Percentiles rank a stretch among this genome's conserved stretches.
phyloP scores from a whole-genome alignment of 2,329 filamentous ascomycete genomes.

The Penicillium olsonii region DNA sequence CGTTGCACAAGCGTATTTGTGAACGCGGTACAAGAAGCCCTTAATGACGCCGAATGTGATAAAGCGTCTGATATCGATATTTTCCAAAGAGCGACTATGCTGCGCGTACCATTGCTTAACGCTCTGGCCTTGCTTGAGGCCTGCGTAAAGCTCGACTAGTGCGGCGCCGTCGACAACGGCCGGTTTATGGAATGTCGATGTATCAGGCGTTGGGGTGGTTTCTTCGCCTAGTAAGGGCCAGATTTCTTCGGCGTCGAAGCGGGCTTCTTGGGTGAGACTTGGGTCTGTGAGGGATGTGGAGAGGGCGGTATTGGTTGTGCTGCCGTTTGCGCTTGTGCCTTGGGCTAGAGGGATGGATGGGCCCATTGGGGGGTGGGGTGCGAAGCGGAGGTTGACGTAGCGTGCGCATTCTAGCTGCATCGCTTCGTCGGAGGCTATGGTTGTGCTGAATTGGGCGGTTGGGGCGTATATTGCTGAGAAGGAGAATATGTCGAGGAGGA shows the following conservation, averaged over 20 bases:
- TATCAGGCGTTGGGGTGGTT: constrained; percentile 13
- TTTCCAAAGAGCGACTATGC: constrained; percentile 69
- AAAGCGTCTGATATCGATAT: constrained; percentile 84
- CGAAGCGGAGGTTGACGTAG: constrained; percentile 68
- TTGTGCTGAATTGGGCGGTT: constrained; percentile 71
- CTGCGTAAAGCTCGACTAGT: constrained; percentile 80
- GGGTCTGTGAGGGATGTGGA: constrained; percentile 23
- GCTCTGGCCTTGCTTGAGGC: constrained; percentile 79
- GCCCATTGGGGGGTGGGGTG: constrained; percentile 33
- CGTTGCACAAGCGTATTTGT: constrained; percentile 76
- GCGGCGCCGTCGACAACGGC: constrained; percentile 44
- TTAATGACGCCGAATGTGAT: constrained; percentile 97
- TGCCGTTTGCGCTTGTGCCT: constrained; percentile 17
- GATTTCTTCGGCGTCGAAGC: constrained; percentile 39
- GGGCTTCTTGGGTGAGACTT: constrained; percentile 20
- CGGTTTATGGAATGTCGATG: constrained; percentile 7
- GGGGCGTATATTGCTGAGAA: constrained; percentile 89
- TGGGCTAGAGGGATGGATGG: constrained; percentile 19
- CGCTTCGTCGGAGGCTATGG: constrained; percentile 72
- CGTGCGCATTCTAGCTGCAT: constrained; percentile 85
- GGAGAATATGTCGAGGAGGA: constrained; percentile 92
- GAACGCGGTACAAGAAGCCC: constrained; percentile 86
- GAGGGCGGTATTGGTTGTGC: constrained; percentile 14
- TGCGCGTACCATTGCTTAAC: constrained; percentile 83
- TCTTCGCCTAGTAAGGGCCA: constrained; percentile 45